A percentile compares a stretch with the other conserved stretches of the same genome.
These are phyloP conservation scores for Hsuehochloa calcarea DNA, from an alignment of 176 grass and related monocot genomes.

Conservation along the genomic window DNA sequence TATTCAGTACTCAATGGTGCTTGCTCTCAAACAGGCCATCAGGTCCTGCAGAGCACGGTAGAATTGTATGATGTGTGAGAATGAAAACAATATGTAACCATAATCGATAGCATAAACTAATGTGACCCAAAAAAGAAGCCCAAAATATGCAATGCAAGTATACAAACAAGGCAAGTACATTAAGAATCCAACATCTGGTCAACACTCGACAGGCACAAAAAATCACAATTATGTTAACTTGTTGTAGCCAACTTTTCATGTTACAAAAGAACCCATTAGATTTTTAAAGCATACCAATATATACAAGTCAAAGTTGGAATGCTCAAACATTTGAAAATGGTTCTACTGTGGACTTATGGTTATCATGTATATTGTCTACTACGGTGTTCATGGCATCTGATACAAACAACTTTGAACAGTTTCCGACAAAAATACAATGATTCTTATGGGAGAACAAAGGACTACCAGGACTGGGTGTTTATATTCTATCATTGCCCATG, in stretches of 20 bases:
- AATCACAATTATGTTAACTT: background rate
- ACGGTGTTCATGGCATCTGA: background rate
- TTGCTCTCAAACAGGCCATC: too few relatives aligned
- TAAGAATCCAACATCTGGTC: background rate
- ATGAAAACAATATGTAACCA: background rate
- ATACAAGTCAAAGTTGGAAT: background rate
- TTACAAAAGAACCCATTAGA: background rate
- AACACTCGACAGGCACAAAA: background rate
- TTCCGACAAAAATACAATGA: background rate
- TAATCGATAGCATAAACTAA: background rate
- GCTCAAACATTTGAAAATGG: background rate
- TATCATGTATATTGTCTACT: background rate
- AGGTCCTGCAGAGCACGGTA: conserved; percentile 41
- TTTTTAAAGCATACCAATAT: background rate
- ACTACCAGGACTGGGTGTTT: background rate
- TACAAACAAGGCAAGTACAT: background rate
- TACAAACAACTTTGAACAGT: background rate
- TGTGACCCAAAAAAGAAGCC: background rate
- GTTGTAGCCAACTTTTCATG: background rate
- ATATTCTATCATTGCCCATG: background rate
- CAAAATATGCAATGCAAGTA: background rate
- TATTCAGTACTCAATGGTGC: background rate
- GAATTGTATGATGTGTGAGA: conserved; percentile 18
- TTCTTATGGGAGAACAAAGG: background rate
- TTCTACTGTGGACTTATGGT: background rate